Conservation (phyloP, 2,329 filamentous ascomycete genomes). For the Thielaviopsis punctulata region DNA sequence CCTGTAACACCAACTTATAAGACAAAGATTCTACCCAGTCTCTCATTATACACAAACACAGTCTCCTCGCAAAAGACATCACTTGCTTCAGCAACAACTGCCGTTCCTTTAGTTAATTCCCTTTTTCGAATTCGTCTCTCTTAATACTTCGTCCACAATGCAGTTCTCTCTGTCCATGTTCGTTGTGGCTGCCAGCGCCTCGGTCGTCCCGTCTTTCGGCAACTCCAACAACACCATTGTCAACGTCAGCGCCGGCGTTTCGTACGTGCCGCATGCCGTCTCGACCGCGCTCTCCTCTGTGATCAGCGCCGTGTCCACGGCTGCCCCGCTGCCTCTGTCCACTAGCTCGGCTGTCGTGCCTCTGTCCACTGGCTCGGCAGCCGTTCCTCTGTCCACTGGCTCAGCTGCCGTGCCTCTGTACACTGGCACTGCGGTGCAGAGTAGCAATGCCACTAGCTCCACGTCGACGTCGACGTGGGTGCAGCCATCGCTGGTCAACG, state of each 20-base stretch:
- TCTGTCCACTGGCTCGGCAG: no score
- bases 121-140: neutral
- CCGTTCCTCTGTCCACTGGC: no score
- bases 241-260: neutral
- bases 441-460: neutral
- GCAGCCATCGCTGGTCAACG: slow-evolving; percentile 8
- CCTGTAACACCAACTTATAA: neutral
- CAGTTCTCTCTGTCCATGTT: slow-evolving; percentile 4
- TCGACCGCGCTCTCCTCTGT: neutral
- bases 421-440: neutral
- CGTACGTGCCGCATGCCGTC: neutral
- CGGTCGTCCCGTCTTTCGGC: slow-evolving; percentile 2
- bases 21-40: neutral
- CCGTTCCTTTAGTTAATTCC: neutral
- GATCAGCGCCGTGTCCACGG: no score
- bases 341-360: no score
- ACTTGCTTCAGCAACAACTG: neutral
- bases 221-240: neutral
- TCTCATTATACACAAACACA: neutral
- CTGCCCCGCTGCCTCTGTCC: no score
- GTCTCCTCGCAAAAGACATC: neutral
- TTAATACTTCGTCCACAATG: neutral
- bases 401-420: neutral
- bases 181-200: slow-evolving; percentile 1
- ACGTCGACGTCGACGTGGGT: slow-evolving; percentile 3